A percentile compares a stretch with the other conserved stretches of the same genome.
phyloP scores from a whole-genome alignment of 768 basidiomycete species.

The Lentinula sp. region DNA sequence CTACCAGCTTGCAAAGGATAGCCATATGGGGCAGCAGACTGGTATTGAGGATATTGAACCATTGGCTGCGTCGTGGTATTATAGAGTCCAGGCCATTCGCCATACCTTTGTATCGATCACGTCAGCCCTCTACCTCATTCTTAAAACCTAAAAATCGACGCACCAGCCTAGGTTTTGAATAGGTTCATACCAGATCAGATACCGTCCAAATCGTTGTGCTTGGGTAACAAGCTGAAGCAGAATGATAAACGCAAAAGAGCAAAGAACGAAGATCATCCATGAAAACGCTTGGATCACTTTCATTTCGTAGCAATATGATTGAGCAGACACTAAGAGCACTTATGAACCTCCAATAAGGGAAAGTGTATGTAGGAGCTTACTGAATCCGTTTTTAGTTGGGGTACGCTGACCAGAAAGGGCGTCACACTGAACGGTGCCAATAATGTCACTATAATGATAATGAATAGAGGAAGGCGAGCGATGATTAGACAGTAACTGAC shows the following conservation, averaged over 20 bases:
- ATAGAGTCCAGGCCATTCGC: conserved; percentile 62
- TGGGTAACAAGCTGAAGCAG: conserved; percentile 50
- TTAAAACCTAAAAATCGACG: not conserved
- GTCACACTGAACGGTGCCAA: conserved; percentile 60
- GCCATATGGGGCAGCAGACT: conserved; percentile 12
- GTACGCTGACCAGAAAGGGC: conserved; percentile 32
- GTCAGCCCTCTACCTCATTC: not conserved
- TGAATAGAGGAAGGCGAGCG: conserved; percentile 3
- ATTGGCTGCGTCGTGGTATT: conserved; percentile 28
- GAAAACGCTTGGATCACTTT: conserved; percentile 75
- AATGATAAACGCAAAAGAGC: conserved; percentile 45
- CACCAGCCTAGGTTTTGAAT: conserved; percentile 24
- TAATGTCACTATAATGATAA: conserved; percentile 49
- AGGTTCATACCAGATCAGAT: conserved; percentile 52
- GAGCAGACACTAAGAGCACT: conserved; percentile 39
- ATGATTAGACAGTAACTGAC: conserved; percentile 30
- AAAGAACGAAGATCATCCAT: conserved; percentile 61
- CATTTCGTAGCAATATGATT: conserved; percentile 71
- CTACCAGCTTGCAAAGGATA: conserved; percentile 22
- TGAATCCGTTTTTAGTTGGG: conserved; percentile 47
- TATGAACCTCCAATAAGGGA: not conserved
- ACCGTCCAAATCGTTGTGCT: conserved; percentile 49
- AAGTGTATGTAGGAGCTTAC: conserved; percentile 24
- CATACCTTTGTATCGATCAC: conserved; percentile 40
- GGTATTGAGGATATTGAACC: conserved; percentile 28